phyloP scores from a whole-genome alignment of 2,329 filamentous ascomycete genomes.

The Sporothrix humicola region DNA sequence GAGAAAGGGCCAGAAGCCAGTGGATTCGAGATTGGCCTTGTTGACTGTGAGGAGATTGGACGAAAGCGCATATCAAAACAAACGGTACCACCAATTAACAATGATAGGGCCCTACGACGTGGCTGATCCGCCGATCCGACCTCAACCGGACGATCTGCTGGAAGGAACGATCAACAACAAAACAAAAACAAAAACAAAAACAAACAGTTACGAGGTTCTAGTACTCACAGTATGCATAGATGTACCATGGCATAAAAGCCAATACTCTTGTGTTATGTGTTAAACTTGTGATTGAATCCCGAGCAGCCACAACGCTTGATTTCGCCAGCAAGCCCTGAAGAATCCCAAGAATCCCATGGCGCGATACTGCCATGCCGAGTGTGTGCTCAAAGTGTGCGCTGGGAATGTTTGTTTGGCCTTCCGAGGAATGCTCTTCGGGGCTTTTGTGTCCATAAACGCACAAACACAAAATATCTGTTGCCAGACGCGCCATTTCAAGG shows the following conservation, averaged over 20 bases:
- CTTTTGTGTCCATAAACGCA: neutral
- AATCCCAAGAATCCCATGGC: neutral
- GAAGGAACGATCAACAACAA: slow-evolving; percentile 7
- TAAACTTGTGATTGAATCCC: neutral
- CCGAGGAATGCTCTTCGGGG: slow-evolving; percentile 3
- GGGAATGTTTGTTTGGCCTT: neutral
- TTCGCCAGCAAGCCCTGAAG: neutral
- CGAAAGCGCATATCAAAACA: slow-evolving; percentile 2
- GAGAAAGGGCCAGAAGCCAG: neutral
- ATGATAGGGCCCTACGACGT: slow-evolving; percentile 13
- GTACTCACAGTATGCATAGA: no score
- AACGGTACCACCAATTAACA: slow-evolving; percentile 9
- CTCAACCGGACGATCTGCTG: slow-evolving; percentile 19
- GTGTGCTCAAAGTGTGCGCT: neutral
- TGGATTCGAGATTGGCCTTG: neutral
- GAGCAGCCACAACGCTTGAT: neutral
- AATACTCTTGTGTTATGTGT: no score
- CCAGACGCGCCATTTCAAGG: no score
- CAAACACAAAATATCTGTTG: no score
- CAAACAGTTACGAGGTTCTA: neutral
- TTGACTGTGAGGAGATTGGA: neutral
- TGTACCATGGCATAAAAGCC: no score
- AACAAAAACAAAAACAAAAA: neutral
- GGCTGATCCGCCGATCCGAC: slow-evolving; percentile 9
- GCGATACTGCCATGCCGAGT: neutral